Evolutionary conservation across 768 basidiomycete species (phyloP).

Genomic region (Kwoniella sp.): DNA sequence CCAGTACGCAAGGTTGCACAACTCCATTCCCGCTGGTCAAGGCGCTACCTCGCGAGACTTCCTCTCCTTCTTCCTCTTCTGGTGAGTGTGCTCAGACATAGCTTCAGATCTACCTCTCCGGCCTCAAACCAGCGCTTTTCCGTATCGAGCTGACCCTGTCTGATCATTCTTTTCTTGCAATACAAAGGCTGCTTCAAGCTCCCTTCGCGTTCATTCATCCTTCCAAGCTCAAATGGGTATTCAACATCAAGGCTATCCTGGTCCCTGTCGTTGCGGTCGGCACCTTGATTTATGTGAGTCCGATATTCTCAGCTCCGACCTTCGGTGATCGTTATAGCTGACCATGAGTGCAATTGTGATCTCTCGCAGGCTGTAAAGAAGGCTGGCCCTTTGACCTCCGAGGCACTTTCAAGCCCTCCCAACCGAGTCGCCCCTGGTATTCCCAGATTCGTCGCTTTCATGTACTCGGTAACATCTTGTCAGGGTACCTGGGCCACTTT

Average conservation of each 20-base stretch:
- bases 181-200: slow-evolving; percentile 36
- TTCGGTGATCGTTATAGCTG: too few relatives aligned
- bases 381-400: slow-evolving; percentile 28
- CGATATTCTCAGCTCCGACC: not conserved
- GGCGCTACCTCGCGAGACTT: slow-evolving; percentile 46
- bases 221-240: slow-evolving; percentile 38
- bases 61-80: slow-evolving; percentile 53
- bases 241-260: slow-evolving; percentile 44
- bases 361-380: slow-evolving; percentile 25
- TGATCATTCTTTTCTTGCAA: not conserved
- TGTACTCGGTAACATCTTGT: slow-evolving; percentile 36
- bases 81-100: slow-evolving; percentile 10
- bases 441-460: slow-evolving; percentile 38
- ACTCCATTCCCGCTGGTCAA: slow-evolving; percentile 37
- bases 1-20: slow-evolving; percentile 31
- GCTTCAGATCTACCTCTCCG: not conserved
- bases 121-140: too few relatives aligned
- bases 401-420: slow-evolving; percentile 31
- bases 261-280: slow-evolving; percentile 40
- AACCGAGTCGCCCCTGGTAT: slow-evolving; percentile 33
- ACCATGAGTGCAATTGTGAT: not conserved
- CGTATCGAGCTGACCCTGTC: not conserved
- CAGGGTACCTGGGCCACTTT: slow-evolving; percentile 45
- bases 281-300: slow-evolving; percentile 40
- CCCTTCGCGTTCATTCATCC: slow-evolving; percentile 50